Base-by-base conservation (phyloP, 2,329 filamentous ascomycete species). In the Phyllosticta ampelicida region DNA sequence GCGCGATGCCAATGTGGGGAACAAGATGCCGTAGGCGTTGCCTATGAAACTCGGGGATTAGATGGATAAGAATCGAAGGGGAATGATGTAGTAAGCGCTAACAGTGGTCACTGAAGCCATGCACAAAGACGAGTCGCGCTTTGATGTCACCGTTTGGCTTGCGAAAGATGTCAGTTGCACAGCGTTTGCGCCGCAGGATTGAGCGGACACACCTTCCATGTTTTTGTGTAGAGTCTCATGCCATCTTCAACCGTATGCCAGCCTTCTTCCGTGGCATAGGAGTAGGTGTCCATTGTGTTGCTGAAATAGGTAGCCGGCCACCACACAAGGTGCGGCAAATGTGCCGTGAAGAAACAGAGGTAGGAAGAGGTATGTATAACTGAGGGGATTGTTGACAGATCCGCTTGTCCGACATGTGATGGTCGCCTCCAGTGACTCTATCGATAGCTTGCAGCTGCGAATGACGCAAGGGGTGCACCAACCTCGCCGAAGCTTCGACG, bases 91-190 rank as follows among this genome's bases (percentile, higher is more conserved):
- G 20, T 26, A 53, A n/a, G 23, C 48, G 61, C 69, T 62, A 69
- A 77, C 77, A 78, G 72, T 95, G 89, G 72, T 96, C 91, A 71
- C 84, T 90, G 78, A 91, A 96, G 66, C 91, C 91, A 74, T 96
- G 91, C 62, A 96, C 76, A 72, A 95, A 87, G 65, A 94, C 78
- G 54, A 95, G 71, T 64, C 87, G 87, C 36, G 90, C 90, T 66
- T 80, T 81, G 58, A 80, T 72, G 11, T 78, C 72, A 13, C 75
- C 78, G 28, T 78, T 70, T 28, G 83, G 82, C 84, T 84, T 53
- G 29, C 53, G 29, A 13, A 62, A 61, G n/a, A 44, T 48, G 36
- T 28, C 53, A 56, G 21, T 51, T 28, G 36, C 36, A 44, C 13
- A 55, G 60, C 60, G 28, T 48, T 23, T 50, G 51, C 21, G 55